A percentile compares a stretch with the other conserved stretches of the same genome.
These are phyloP conservation scores for Hydrangea macrophylla DNA, from an alignment of 148 eudicot genomes.

Conservation along the genomic window DNA sequence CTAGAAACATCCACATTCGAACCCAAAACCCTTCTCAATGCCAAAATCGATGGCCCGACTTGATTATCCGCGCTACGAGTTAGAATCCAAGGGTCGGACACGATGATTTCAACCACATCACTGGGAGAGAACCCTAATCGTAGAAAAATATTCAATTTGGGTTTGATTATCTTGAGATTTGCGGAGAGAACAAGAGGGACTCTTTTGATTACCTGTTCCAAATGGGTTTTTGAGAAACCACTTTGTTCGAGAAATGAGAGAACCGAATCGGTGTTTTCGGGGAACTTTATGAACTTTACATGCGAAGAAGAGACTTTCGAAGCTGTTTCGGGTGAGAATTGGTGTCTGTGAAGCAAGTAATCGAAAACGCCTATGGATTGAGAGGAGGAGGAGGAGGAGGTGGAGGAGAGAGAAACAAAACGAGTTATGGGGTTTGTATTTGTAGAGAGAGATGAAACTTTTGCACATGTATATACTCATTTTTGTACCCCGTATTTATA, in stretches of 20 bases:
- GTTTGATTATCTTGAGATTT: conserved; percentile 15
- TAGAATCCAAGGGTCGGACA: conserved; percentile 10
- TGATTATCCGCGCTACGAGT: neutral
- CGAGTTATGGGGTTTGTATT: too few species aligned
- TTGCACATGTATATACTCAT: too few species aligned
- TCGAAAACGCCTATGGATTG: too few species aligned
- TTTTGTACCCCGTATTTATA: too few species aligned
- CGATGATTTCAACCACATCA: conserved; percentile 9
- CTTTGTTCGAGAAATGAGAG: conserved; percentile 13
- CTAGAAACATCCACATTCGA: conserved; percentile 13
- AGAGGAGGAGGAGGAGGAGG: too few species aligned
- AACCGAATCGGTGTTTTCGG: neutral
- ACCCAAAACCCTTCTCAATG: conserved; percentile 16
- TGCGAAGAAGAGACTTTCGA: too few species aligned
- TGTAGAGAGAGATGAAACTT: too few species aligned
- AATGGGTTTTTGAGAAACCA: conserved; percentile 17
- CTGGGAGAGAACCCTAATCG: conserved; percentile 16
- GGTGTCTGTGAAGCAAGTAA: too few species aligned
- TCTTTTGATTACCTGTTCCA: conserved; percentile 13
- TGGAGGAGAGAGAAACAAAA: too few species aligned
- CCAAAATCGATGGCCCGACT: conserved; percentile 8
- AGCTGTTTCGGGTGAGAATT: too few species aligned
- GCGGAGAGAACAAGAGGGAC: conserved; percentile 9
- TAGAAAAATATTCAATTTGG: conserved; percentile 12
- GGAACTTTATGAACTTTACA: too few species aligned